A percentile compares a stretch with the other conserved stretches of the same genome.
Evolutionary conservation across 179 eudicot species (phyloP).

Genomic region (Spergularia azorica): DNA sequence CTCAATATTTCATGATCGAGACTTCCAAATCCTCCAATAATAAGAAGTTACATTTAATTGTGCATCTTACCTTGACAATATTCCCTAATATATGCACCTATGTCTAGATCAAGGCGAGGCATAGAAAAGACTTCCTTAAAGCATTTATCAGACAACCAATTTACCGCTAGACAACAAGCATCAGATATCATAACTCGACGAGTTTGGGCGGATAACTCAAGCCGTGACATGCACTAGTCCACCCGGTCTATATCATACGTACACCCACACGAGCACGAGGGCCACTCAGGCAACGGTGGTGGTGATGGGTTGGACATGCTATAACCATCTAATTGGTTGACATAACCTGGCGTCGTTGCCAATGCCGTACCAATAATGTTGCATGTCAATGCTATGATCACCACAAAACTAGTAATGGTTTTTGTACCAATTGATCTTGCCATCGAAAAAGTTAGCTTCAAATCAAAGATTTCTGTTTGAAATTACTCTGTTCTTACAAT

Average conservation of each 20-base stretch:
- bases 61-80: background rate
- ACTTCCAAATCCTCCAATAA: too few species aligned
- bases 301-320: too few species aligned
- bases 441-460: background rate
- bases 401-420: background rate
- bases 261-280: background rate
- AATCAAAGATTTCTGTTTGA: too few species aligned
- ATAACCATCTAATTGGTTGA: too few species aligned
- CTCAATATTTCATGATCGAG: too few species aligned
- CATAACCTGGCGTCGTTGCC: background rate
- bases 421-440: background rate
- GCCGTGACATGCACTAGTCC: background rate
- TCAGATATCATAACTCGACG: background rate
- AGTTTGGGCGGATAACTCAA: background rate
- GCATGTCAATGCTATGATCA: background rate
- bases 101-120: slow-evolving; percentile 3
- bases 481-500: too few species aligned
- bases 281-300: background rate
- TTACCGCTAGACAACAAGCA: background rate
- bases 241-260: background rate
- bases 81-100: background rate
- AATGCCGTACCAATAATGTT: background rate
- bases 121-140: slow-evolving; percentile 5
- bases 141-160: background rate
- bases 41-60: too few species aligned